phyloP scores from a whole-genome alignment of 768 basidiomycete genomes.

The Termitomyces sp. region DNA sequence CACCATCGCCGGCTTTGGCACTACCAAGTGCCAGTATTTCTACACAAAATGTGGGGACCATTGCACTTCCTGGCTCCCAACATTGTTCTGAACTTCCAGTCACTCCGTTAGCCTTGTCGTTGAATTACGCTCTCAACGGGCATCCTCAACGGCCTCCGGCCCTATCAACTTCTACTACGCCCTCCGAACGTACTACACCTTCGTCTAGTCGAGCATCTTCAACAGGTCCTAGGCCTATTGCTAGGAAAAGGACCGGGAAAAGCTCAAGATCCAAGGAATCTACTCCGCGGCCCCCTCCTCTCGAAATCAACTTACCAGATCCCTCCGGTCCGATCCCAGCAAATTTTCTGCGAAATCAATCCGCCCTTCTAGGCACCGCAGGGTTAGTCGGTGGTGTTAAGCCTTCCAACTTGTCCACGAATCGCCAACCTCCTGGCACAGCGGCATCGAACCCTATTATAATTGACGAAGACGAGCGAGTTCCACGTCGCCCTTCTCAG shows the following conservation, averaged over 20 bases:
- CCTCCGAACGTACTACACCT: background rate
- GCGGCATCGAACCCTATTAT: constrained; percentile 64
- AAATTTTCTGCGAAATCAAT: constrained; percentile 70
- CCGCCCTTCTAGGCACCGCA: constrained; percentile 65
- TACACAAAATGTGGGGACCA: constrained; percentile 92
- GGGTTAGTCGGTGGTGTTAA: constrained; percentile 65
- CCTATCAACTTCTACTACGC: constrained; percentile 11
- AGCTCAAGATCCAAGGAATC: constrained; percentile 28
- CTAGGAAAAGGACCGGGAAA: constrained; percentile 30
- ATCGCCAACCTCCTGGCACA: constrained; percentile 40
- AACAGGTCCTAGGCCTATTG: constrained; percentile 14
- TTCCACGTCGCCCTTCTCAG: constrained; percentile 19
- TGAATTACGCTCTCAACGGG: constrained; percentile 29
- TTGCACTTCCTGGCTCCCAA: constrained; percentile 97
- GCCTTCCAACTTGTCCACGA: constrained; percentile 43
- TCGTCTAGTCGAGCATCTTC: constrained; percentile 18
- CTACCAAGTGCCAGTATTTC: constrained; percentile 44
- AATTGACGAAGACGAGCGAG: constrained; percentile 51
- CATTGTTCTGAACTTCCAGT: constrained; percentile 81
- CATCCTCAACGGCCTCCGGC: constrained; percentile 34
- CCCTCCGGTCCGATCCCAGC: constrained; percentile 55
- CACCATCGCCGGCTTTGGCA: constrained; percentile 55
- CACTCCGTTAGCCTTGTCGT: constrained; percentile 69
- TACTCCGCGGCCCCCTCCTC: constrained; percentile 42
- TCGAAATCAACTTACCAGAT: constrained; percentile 58